Evolutionary conservation across 2,329 filamentous ascomycete genomes (phyloP).

Genomic region (Xylariaceae sp.): DNA sequence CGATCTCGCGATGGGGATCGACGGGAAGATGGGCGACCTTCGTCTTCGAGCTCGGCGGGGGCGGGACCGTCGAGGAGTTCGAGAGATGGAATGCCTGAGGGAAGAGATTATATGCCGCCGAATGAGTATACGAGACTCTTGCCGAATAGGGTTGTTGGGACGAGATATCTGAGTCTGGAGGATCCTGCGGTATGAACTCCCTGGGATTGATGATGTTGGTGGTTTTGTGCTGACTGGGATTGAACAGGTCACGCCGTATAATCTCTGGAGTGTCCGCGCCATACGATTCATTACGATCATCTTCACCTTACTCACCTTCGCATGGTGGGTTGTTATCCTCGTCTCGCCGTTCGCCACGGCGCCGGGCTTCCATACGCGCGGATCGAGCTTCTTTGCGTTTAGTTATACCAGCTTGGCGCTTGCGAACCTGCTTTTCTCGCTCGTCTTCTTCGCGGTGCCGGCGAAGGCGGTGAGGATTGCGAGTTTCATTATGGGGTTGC

Average conservation of each 20-base stretch:
- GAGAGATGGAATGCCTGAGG: slow-evolving; percentile 18
- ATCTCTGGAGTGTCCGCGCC: slow-evolving; percentile 83
- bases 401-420: slow-evolving; percentile 74
- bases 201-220: not conserved
- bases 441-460: slow-evolving; percentile 84
- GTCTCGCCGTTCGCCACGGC: slow-evolving; percentile 87
- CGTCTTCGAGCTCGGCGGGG: slow-evolving; percentile 4
- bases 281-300: slow-evolving; percentile 72
- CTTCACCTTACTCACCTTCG: slow-evolving; percentile 67
- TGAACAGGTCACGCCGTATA: slow-evolving; percentile 60
- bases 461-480: slow-evolving; percentile 73
- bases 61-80: slow-evolving; percentile 11
- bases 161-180: slow-evolving; percentile 65
- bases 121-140: slow-evolving; percentile 62
- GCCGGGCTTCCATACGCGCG: slow-evolving; percentile 76
- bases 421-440: slow-evolving; percentile 66
- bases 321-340: slow-evolving; percentile 93
- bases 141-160: slow-evolving; percentile 57
- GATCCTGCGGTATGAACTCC: slow-evolving; percentile 65
- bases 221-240: slow-evolving; percentile 15
- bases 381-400: slow-evolving; percentile 90
- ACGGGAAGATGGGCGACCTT: slow-evolving; percentile 6
- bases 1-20: slow-evolving; percentile 19
- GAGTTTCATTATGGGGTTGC: slow-evolving; percentile 58
- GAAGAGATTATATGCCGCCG: slow-evolving; percentile 25